These are phyloP conservation scores for Trichoderma cornu-damae DNA, from an alignment of 2,329 filamentous ascomycete genomes.

Conservation along the genomic window DNA sequence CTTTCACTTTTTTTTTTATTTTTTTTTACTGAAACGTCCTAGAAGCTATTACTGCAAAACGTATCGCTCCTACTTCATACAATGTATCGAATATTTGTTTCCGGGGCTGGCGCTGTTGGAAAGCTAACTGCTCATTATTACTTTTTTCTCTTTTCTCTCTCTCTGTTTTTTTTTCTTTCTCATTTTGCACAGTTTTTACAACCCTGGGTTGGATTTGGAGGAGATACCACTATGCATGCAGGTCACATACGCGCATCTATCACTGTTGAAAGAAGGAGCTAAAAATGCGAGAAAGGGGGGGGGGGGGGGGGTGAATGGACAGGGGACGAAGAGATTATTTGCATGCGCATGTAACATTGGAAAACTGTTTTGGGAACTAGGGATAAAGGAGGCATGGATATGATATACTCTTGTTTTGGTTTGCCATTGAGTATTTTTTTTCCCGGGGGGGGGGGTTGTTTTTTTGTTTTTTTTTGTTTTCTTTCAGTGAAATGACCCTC, in stretches of 20 bases:
- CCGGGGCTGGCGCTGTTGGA: constrained; percentile 16
- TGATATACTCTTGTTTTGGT: neutral
- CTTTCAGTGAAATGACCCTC: too few species aligned
- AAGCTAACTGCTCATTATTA: constrained; percentile 7
- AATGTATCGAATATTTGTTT: constrained; percentile 14
- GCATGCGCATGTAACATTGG: constrained; percentile 3
- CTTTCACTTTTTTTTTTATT: neutral
- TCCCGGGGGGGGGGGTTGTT: too few species aligned
- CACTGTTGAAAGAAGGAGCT: neutral
- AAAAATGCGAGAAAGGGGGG: neutral
- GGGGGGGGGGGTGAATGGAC: neutral
- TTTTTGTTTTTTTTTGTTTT: too few species aligned
- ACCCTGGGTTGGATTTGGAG: constrained; percentile 22
- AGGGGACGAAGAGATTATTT: neutral
- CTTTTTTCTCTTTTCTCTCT: neutral
- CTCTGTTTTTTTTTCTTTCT: too few species aligned
- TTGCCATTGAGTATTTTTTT: too few species aligned
- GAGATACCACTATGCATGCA: constrained; percentile 23
- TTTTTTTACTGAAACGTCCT: neutral
- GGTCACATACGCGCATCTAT: neutral
- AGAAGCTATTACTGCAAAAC: constrained; percentile 7
- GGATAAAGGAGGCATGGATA: neutral
- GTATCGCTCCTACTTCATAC: constrained; percentile 9
- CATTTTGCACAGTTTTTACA: constrained; percentile 14
- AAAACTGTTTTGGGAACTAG: neutral